phyloP scores from a whole-genome alignment of 2,329 filamentous ascomycete genomes.

The Botrytis squamosa region DNA sequence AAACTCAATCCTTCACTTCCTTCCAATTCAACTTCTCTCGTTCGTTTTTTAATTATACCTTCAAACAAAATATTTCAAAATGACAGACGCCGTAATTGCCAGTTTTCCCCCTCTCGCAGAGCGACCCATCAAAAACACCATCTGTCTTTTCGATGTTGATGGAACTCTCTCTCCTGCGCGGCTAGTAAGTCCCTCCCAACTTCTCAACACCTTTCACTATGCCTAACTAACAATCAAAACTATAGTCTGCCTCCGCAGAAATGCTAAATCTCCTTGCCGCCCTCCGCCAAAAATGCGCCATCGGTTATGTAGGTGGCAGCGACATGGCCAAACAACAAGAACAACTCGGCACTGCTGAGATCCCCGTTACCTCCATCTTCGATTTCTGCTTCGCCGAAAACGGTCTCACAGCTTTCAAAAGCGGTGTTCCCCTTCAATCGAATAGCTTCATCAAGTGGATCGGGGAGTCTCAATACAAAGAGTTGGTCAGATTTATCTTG shows the following conservation, averaged over 20 bases:
- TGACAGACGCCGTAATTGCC: conserved; percentile 22
- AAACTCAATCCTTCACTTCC: background rate
- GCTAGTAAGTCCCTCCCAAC: conserved; percentile 54
- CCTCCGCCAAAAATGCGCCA: conserved; percentile 83
- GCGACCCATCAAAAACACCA: conserved; percentile 87
- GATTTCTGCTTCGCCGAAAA: conserved; percentile 99
- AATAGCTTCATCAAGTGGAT: conserved; percentile 91
- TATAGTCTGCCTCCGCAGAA: conserved; percentile 50
- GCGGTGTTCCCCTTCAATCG: conserved; percentile 71
- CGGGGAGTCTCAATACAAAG: conserved; percentile 80
- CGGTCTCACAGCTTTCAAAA: conserved; percentile 84
- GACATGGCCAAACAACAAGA: conserved; percentile 94
- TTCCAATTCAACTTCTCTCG: conserved; percentile 1
- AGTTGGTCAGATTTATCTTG: conserved; percentile 71
- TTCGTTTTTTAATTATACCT: background rate
- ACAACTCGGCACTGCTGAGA: conserved; percentile 71
- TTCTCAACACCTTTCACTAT: background rate
- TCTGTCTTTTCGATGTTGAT: conserved; percentile 96
- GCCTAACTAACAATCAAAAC: background rate
- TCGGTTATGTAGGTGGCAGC: conserved; percentile 90
- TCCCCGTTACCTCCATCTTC: conserved; percentile 79
- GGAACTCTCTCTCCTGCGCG: conserved; percentile 84
- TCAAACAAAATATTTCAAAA: background rate
- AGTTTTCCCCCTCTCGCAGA: conserved; percentile 68
- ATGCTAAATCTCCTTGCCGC: conserved; percentile 77